Base-by-base conservation (phyloP, 805 yeast genomes). In the Suhomyces kilbournensis region DNA sequence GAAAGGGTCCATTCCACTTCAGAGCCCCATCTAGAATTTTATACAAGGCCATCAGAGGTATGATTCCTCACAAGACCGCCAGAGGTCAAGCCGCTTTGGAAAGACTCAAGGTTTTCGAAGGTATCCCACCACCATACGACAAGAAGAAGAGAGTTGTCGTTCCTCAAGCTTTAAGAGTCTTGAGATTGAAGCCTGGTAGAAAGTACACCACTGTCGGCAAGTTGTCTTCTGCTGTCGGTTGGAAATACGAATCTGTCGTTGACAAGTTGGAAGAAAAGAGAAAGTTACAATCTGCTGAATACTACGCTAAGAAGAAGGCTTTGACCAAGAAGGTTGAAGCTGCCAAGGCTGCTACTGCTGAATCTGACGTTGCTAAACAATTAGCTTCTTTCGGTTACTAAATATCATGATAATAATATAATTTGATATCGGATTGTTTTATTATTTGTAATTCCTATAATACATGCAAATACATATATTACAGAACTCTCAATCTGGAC, bases 11-110 rank as follows among this genome's bases (percentile, higher is more conserved):
- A 74, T 94, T 93, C 97, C 99, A 94, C 80, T 94, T 94, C 97
- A 94, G 98, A 83, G 99, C 99, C 62, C 99, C 99, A 79, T 92
- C 98, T 62, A 91, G 98, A 83, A 93, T 94, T 81, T 91, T 94
- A 82, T 92, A 92, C 96, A 94, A 94, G 88, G 97, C 99, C 74
- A 80, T 94, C 77, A 89, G 97, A 78, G 99, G 99, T 83, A 94
- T 94, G 99, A 82, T 94, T 72, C 83, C 97, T 77, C 98, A 94
- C 92, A 94, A 94, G 91, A 94, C 99, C 68, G 94, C 98, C 70
- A 94, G 98, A 82, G 99, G 99, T 81, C 88, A 90, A 84, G 98
- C 98, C 76, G 99, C 99, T 71, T 80, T 94, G 75, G 98, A 92
- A 84, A 92, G 97, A 83, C 89, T 94, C 72, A 90, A 94, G 93